These are phyloP conservation scores for Stachybotrys elegans DNA, from an alignment of 2,329 filamentous ascomycete species.

Conservation along the genomic window DNA sequence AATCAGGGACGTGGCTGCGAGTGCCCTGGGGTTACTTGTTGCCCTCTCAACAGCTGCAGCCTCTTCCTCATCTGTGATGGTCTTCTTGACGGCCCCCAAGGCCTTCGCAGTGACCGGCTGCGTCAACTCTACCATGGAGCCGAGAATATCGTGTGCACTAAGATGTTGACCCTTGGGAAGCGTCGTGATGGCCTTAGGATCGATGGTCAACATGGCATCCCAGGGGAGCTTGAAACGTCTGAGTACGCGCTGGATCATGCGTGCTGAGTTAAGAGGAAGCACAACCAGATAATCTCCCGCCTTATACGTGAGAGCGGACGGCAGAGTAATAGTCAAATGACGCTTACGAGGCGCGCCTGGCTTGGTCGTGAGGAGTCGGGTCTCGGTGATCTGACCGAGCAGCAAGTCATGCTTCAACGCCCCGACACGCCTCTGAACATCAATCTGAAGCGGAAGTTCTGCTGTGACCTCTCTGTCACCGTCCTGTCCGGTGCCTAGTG, in stretches of 20 bases:
- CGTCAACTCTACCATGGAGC: constrained; percentile 62
- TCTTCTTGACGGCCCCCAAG: constrained; percentile 24
- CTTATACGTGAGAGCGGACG: constrained; percentile 54
- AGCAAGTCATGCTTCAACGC: no score
- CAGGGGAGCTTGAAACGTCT: constrained; percentile 57
- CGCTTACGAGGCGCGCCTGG: constrained; percentile 46
- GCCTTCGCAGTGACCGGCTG: constrained; percentile 61
- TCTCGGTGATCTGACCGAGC: no score
- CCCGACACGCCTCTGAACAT: no score
- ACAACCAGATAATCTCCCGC: constrained; percentile 69
- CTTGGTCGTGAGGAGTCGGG: constrained; percentile 42
- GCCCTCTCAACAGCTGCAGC: constrained; percentile 27
- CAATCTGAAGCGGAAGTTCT: no score
- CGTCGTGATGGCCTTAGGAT: constrained; percentile 35
- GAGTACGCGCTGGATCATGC: constrained; percentile 56
- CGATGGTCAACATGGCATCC: constrained; percentile 52
- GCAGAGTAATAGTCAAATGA: constrained; percentile 59
- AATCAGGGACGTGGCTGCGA: no score
- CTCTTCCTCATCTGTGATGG: constrained; percentile 24
- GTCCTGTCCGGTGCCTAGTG: no score
- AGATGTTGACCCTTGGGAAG: constrained; percentile 50
- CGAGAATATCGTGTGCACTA: constrained; percentile 54
- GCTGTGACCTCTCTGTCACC: no score
- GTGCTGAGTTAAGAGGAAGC: constrained; percentile 58
- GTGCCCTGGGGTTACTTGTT: no score